Evolutionary conservation across 352 stramenopile species (phyloP).

Genomic region (Phytophthora ohioensis): DNA sequence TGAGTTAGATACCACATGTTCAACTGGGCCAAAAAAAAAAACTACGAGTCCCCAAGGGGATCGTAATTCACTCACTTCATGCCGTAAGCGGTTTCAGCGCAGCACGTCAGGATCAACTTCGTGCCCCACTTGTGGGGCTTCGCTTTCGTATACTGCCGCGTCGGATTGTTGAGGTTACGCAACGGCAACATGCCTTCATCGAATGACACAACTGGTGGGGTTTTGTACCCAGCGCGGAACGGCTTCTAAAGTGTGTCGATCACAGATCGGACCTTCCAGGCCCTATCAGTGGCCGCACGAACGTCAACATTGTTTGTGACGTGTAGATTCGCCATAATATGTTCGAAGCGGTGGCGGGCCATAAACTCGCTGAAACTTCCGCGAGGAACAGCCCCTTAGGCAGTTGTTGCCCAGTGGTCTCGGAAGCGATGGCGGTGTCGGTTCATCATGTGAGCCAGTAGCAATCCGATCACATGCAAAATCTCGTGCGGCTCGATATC

Average conservation of each 20-base stretch:
- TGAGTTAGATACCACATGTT: constrained; percentile 22
- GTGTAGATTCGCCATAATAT: constrained; percentile 21
- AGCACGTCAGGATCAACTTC: constrained; percentile 25
- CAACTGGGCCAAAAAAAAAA: constrained; percentile 18
- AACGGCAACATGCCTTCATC: constrained; percentile 13
- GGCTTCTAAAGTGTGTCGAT: constrained; percentile 1
- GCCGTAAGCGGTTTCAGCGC: constrained; percentile 18
- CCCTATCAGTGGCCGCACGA: not conserved
- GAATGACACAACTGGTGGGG: constrained; percentile 4
- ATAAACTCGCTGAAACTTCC: constrained; percentile 23
- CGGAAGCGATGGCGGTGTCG: constrained; percentile 5
- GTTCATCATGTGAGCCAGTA: constrained; percentile 18
- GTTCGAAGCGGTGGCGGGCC: constrained; percentile 15
- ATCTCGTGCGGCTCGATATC: constrained; percentile 13
- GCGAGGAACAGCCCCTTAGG: constrained; percentile 1
- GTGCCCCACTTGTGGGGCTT: constrained; percentile 28
- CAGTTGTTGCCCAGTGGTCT: not conserved
- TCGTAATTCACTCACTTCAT: constrained; percentile 12
- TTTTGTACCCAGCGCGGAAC: constrained; percentile 4
- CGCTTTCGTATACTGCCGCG: constrained; percentile 15
- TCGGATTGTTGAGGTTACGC: constrained; percentile 15
- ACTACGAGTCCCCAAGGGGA: not conserved
- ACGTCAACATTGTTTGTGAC: constrained; percentile 19
- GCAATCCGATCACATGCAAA: not conserved
- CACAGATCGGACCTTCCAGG: constrained; percentile 13